Base-by-base conservation (phyloP, 2,329 filamentous ascomycete species). In the Neofusicoccum umdonicola region DNA sequence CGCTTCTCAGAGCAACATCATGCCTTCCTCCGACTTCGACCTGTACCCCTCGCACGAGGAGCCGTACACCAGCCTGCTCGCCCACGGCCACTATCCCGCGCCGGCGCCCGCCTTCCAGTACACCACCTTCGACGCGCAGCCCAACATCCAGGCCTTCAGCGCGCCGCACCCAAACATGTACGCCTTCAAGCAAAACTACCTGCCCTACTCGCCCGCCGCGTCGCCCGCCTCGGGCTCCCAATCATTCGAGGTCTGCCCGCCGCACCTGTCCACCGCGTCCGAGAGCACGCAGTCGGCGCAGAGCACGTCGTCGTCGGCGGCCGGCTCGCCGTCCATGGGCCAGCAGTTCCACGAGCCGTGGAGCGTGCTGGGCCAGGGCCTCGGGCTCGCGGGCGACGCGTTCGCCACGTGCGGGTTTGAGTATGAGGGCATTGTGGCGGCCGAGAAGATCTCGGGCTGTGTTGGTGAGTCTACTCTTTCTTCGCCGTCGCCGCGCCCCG, bases 331-430 rank as follows among this genome's bases (percentile, higher is more conserved):
- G 34, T 79, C 85, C 83, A 35, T 89, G 83, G 60, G 87, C 83
- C 72, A 82, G 84, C 67, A 92, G 83, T 66, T 87, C 84, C 66
- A 83, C 82, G 65, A 88, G 77, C 64, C 85, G 80, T 61, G 90
- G 89, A 60, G 77, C 76, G 67, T 85, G 84, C 68, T 85, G 85
- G 66, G 80, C 81, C 70, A 84, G 60, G 83, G 83, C 62, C 78
- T 90, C 41, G 85, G 83, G 58, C 80, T 90, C 67, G 85, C 90
- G 58, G 82, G 84, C 69, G 80, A 82, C 72, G 84, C 84, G 73
- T 82, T 79, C 67, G 80, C 84, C 68, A 79, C 83, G 45, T 85
- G 90, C 71, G 78, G 84, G 56, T 86, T 87, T 72, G 79, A 85
- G 60, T 81, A 81, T 65, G 81, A 84, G 4, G 73, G 70, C 39